Evolutionary conservation across 371 early-diverging fungal genomes (phyloP).

Genomic region (Nematocida minor): DNA sequence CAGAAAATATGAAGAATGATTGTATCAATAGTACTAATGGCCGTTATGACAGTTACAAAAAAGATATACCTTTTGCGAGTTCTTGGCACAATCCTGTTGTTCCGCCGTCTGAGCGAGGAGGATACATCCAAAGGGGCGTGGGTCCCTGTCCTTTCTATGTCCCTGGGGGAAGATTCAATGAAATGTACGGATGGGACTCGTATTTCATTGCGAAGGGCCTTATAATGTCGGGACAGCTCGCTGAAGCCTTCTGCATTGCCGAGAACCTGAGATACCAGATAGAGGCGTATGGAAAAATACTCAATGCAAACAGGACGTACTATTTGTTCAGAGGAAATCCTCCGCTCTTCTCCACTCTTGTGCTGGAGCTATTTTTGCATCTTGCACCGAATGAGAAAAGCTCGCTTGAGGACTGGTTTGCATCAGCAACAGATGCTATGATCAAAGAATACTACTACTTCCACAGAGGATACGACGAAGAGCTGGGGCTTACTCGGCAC

Average conservation of each 20-base stretch:
- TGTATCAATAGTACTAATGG: too few relatives aligned
- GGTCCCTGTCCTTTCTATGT: slow-evolving; percentile 68
- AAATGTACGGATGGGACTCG: slow-evolving; percentile 83
- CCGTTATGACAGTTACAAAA: too few relatives aligned
- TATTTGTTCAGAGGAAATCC: slow-evolving; percentile 79
- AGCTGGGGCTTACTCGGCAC: slow-evolving; percentile 19
- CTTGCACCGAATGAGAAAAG: slow-evolving; percentile 33
- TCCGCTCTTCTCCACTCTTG: slow-evolving; percentile 66
- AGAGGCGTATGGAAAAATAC: slow-evolving; percentile 72
- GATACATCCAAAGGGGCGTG: not conserved
- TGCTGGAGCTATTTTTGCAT: slow-evolving; percentile 26
- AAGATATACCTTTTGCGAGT: not conserved
- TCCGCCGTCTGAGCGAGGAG: not conserved
- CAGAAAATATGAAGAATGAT: not conserved
- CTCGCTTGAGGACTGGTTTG: slow-evolving; percentile 19
- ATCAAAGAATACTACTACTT: slow-evolving; percentile 49
- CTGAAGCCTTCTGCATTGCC: slow-evolving; percentile 69
- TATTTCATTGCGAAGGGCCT: slow-evolving; percentile 77
- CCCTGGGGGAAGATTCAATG: slow-evolving; percentile 80
- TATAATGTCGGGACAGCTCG: slow-evolving; percentile 68
- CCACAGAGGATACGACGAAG: slow-evolving; percentile 41
- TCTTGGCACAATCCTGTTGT: slow-evolving; percentile 43
- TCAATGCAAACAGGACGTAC: slow-evolving; percentile 77
- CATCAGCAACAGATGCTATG: slow-evolving; percentile 31
- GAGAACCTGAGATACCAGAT: slow-evolving; percentile 71